Percentiles rank a stretch among this genome's conserved stretches.
Evolutionary conservation across 2,329 filamentous ascomycete genomes (phyloP).

Genomic region (Colletotrichum costaricense): DNA sequence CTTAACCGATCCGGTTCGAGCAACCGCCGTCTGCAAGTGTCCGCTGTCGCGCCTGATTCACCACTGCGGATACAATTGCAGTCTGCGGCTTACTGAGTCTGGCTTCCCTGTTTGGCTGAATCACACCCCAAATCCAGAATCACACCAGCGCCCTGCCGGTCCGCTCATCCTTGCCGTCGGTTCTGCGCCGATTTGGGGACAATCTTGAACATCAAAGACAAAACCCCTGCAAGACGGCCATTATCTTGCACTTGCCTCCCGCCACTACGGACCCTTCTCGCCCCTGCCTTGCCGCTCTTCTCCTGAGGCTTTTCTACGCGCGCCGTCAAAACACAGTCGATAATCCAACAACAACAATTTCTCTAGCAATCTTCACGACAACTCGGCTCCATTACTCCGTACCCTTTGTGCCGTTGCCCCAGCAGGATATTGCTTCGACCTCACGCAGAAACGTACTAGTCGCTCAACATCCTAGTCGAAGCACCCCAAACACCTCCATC

Average conservation of each 20-base stretch:
- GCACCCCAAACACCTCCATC: conserved; percentile 29
- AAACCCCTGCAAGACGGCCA: conserved; percentile 18
- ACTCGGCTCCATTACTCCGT: background rate
- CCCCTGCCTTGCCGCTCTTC: conserved; percentile 6
- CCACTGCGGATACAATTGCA: conserved; percentile 5
- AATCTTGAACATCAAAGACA: conserved; percentile 10
- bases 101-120: background rate
- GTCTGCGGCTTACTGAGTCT: background rate
- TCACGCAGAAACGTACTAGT: conserved; percentile 11
- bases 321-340: background rate
- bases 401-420: background rate
- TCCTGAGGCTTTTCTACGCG: background rate
- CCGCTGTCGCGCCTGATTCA: conserved; percentile 1
- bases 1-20: background rate
- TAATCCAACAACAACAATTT: background rate
- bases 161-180: conserved; percentile 24
- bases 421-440: background rate
- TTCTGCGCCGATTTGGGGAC: conserved; percentile 28
- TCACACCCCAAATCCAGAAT: background rate
- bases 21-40: background rate
- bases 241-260: conserved; percentile 29
- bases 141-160: background rate
- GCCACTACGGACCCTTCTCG: background rate
- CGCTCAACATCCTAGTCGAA: background rate
- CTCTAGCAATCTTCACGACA: background rate